Evolutionary conservation across 2,329 filamentous ascomycete species (phyloP).

Genomic region (Aspergillus tamarii): DNA sequence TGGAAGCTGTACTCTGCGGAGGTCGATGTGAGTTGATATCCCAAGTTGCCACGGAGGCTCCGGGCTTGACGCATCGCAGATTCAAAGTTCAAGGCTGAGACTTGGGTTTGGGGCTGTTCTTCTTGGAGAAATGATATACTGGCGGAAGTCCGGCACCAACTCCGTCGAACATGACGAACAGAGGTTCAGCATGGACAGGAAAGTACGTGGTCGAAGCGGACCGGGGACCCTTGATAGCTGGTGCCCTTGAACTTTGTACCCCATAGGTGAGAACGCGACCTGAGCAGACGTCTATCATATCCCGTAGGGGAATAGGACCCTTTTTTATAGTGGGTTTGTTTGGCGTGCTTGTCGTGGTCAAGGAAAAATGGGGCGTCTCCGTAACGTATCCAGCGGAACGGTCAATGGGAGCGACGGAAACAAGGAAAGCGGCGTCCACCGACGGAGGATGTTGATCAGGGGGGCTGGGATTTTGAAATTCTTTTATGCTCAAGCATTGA

Average conservation of each 20-base stretch:
- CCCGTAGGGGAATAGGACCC: slow-evolving; percentile 4
- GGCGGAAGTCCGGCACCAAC: neutral
- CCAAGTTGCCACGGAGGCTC: neutral
- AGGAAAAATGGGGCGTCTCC: slow-evolving; percentile 6
- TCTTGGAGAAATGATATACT: slow-evolving; percentile 13
- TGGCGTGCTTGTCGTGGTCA: slow-evolving; percentile 3
- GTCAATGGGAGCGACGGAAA: neutral
- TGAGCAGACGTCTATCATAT: slow-evolving; percentile 6
- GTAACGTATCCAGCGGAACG: slow-evolving; percentile 2
- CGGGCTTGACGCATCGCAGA: neutral
- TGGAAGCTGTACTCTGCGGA: neutral
- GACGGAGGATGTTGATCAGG: slow-evolving; percentile 9
- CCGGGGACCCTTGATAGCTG: neutral
- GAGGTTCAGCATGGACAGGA: neutral
- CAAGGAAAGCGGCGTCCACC: slow-evolving; percentile 1
- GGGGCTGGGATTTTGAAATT: neutral
- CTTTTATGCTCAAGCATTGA: neutral
- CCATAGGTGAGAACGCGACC: neutral
- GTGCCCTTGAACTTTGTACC: neutral
- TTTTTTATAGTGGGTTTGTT: neutral
- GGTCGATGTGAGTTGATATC: too few species aligned
- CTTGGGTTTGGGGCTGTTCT: neutral
- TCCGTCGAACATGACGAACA: neutral
- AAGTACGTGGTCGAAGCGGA: slow-evolving; percentile 2
- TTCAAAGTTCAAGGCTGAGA: neutral